Evolutionary conservation across 1,284 basidiomycete species (phyloP), one percentile per base, ranked within the genome.

Genomic region (Cryptococcus maquisensis): DNA sequence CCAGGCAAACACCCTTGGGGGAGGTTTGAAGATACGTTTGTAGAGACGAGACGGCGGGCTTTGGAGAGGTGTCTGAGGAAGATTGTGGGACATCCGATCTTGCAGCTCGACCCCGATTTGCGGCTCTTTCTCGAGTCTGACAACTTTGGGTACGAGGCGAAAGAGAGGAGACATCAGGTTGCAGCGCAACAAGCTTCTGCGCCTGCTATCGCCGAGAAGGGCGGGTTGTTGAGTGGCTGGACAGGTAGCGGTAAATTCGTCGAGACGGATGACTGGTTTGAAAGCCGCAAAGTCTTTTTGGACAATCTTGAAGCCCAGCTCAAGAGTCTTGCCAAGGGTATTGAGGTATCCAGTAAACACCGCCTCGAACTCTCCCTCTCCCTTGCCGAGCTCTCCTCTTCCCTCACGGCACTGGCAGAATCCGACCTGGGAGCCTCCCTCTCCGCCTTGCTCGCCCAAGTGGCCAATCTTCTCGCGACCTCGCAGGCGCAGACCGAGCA

Each of bases 211-310:
- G 45, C 56, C 15, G 42, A 60, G 21, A 59, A 60, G 49, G 60
- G 47, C 32, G 88, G 90, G 0, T 73, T 92, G 38, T 83, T 94
- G 78, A 83, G 86, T 3, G 62, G 87, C 84, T 28, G 87, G 88
- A 68, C 87, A 9, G 92, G 90, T 0, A 92, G 90, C 1, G 84
- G 88, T 8, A 84, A 87, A 52, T 99, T 95, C 72, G 81, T 89
- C 62, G 95, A 99, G 76, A 88, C 85, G 15, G 95, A 98, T 68
- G 93, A 97, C 83, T 98, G 93, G 92, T 98, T 98, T 66, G 90
- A 96, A 66, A 82, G 84, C 60, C 87, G 94, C 71, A 89, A 87
- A 57, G 74, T 80, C 0, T 93, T 92, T 69, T 81, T 99, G 20
- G 93, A 97, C 64, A 85, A 85, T 48, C 82, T 98, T 12, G 96